Conservation (phyloP, 768 basidiomycete species). For the Mycena galericulata region DNA sequence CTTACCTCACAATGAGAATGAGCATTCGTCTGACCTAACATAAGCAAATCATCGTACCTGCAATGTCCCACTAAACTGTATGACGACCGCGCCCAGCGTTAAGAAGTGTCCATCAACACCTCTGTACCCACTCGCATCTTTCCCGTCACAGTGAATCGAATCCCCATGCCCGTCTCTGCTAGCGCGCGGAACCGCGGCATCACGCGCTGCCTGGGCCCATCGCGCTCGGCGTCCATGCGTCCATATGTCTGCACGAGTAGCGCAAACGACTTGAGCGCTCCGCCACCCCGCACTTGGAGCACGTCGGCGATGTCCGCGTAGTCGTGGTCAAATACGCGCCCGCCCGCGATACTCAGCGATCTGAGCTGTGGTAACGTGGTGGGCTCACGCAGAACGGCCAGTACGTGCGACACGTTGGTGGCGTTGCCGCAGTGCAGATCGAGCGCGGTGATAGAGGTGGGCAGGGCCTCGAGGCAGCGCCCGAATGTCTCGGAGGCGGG, state of each 20-base stretch:
- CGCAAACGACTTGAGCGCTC: not conserved
- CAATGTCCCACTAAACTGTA: no score
- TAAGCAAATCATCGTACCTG: no score
- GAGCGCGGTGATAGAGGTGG: not conserved
- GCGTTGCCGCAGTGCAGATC: conserved; percentile 25
- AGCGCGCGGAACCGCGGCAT: conserved; percentile 7
- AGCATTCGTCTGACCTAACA: no score
- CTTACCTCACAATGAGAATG: no score
- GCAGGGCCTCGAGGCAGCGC: conserved; percentile 2
- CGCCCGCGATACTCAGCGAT: conserved; percentile 10
- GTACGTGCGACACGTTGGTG: not conserved
- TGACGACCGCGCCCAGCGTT: no score
- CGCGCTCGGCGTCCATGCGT: conserved; percentile 17
- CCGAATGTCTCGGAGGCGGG: conserved; percentile 3
- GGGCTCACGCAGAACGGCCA: not conserved
- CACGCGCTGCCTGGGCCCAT: conserved; percentile 11
- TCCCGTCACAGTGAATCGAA: conserved; percentile 17
- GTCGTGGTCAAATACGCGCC: conserved; percentile 18
- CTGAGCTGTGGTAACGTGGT: not conserved
- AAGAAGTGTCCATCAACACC: conserved; percentile 32
- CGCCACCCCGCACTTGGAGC: not conserved
- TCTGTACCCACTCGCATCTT: conserved; percentile 30
- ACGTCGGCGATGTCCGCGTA: conserved; percentile 7
- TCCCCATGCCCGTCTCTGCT: conserved; percentile 11
- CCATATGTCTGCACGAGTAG: conserved; percentile 22